A percentile compares a stretch with the other conserved stretches of the same genome.
phyloP scores from a whole-genome alignment of 1,284 basidiomycete genomes.

The Xanthoconium separans region DNA sequence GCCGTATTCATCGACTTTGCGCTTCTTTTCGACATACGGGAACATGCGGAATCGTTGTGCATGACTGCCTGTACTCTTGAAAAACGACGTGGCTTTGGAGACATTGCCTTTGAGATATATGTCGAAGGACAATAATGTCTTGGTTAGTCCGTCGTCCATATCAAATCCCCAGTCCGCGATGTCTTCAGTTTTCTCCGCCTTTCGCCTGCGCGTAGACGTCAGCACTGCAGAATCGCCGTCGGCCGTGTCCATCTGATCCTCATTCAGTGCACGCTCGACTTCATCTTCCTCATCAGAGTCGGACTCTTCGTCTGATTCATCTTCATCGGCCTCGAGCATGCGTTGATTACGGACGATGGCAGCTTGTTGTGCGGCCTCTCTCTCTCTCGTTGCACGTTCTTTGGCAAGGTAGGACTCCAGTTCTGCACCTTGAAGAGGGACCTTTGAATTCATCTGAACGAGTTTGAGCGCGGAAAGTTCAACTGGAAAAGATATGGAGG shows the following conservation, averaged over 20 bases:
- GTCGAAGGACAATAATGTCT: conserved; percentile 84
- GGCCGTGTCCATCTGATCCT: conserved; percentile 46
- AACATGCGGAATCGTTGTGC: conserved; percentile 93
- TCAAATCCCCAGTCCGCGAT: conserved; percentile 68
- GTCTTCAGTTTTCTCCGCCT: conserved; percentile 51
- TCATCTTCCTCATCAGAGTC: conserved; percentile 64
- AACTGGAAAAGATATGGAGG: conserved; percentile 16
- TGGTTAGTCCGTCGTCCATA: conserved; percentile 68
- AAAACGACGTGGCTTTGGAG: conserved; percentile 78
- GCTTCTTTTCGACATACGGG: conserved; percentile 91
- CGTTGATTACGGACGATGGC: conserved; percentile 80
- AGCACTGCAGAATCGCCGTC: conserved; percentile 31
- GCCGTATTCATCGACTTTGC: conserved; percentile 92
- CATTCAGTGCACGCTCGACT: conserved; percentile 59
- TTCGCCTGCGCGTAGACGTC: conserved; percentile 34
- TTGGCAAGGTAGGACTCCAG: conserved; percentile 79
- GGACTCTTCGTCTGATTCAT: conserved; percentile 57
- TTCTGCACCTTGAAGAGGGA: conserved; percentile 84
- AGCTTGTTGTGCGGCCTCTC: conserved; percentile 85
- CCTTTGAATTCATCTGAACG: conserved; percentile 80
- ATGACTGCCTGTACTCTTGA: conserved; percentile 70
- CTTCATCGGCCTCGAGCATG: conserved; percentile 89
- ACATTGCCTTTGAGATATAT: conserved; percentile 96
- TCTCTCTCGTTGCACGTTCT: conserved; percentile 81
- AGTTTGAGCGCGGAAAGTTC: conserved; percentile 11